phyloP scores from a whole-genome alignment of 139 green algal genomes.

The Marvania coccoides region DNA sequence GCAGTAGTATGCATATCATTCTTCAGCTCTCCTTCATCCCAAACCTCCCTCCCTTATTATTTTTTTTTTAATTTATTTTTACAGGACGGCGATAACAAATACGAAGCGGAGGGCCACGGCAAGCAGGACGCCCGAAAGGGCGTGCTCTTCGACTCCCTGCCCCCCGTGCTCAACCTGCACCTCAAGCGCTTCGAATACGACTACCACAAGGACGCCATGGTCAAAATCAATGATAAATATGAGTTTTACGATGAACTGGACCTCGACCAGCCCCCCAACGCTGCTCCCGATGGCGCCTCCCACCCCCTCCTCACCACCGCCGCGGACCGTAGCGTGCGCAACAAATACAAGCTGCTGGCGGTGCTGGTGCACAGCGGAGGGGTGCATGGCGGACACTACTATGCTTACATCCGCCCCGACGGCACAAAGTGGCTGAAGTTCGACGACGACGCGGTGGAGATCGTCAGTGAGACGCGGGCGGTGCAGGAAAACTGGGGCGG shows the following conservation, averaged over 20 bases:
- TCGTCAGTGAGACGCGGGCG: slow-evolving; percentile 58
- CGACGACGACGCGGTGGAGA: slow-evolving; percentile 88
- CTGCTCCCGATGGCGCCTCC: slow-evolving; percentile 27
- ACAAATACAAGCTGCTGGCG: slow-evolving; percentile 78
- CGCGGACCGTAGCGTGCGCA: slow-evolving; percentile 61
- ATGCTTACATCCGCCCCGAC: slow-evolving; percentile 69
- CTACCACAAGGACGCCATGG: slow-evolving; percentile 68
- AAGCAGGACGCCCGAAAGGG: slow-evolving; percentile 91
- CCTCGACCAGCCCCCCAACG: slow-evolving; percentile 52
- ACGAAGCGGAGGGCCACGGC: slow-evolving; percentile 85
- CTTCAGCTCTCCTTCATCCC: no score
- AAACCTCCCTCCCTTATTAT: no score
- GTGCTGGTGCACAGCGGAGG: slow-evolving; percentile 95
- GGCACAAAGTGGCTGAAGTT: slow-evolving; percentile 87
- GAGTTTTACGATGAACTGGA: slow-evolving; percentile 89
- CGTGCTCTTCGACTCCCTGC: slow-evolving; percentile 83
- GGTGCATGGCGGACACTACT: slow-evolving; percentile 96
- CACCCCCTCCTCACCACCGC: slow-evolving; percentile 48
- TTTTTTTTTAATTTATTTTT: no score
- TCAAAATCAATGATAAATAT: slow-evolving; percentile 96
- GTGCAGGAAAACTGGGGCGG: slow-evolving; percentile 89
- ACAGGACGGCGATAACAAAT: slow-evolving; percentile 90
- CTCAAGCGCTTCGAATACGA: slow-evolving; percentile 99
- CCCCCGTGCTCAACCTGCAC: slow-evolving; percentile 93
- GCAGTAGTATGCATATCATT: no score